Evolutionary conservation across 805 yeast genomes (phyloP).

Genomic region (Candida maltosa): DNA sequence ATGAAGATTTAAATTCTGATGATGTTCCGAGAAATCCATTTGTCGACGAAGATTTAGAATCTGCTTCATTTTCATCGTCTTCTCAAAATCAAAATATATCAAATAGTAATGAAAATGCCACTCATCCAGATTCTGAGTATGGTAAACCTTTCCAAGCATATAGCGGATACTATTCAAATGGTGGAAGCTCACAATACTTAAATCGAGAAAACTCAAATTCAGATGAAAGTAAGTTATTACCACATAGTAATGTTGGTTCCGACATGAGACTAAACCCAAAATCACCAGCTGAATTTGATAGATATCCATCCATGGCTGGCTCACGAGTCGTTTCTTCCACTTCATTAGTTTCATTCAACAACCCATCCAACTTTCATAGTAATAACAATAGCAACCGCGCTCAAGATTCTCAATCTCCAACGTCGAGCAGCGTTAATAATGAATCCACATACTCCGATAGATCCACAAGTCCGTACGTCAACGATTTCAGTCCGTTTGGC

Average conservation of each 20-base stretch:
- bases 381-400: no score
- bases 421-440: constrained; percentile 4
- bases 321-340: constrained; percentile 56
- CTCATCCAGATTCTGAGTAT: constrained; percentile 14
- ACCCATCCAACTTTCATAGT: constrained; percentile 8
- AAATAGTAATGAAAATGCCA: neutral
- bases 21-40: constrained; percentile 13
- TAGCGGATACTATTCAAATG: constrained; percentile 40
- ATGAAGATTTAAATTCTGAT: constrained; percentile 9
- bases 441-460: constrained; percentile 14
- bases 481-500: constrained; percentile 86
- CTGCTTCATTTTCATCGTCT: constrained; percentile 5
- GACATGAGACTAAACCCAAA: constrained; percentile 2
- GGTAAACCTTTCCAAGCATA: constrained; percentile 38
- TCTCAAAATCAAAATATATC: neutral
- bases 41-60: constrained; percentile 4
- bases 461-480: constrained; percentile 31
- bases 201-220: constrained; percentile 11
- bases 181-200: constrained; percentile 34
- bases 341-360: constrained; percentile 20
- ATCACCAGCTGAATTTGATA: constrained; percentile 57
- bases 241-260: constrained; percentile 17
- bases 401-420: constrained; percentile 13
- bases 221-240: constrained; percentile 4
- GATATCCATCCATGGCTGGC: constrained; percentile 63